Base-by-base conservation (phyloP, 2,329 filamentous ascomycete genomes). In the Thielaviopsis punctulata region DNA sequence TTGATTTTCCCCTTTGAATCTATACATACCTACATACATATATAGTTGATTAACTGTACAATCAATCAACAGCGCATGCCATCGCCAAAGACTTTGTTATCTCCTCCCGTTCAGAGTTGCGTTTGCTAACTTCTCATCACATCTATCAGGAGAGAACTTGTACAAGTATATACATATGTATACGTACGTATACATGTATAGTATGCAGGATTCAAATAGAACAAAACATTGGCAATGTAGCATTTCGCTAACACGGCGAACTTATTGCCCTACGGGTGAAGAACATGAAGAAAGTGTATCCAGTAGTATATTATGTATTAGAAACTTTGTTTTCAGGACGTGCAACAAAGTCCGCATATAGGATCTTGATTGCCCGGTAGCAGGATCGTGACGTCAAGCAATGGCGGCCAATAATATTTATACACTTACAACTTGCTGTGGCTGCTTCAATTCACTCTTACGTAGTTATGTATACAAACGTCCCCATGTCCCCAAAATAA, bases 341-440 rank as follows among this genome's bases (percentile, higher is more conserved):
- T 41, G 36, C 2, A 41, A 19, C n/a, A 18, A n/a, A n/a, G n/a
- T n/a, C n/a, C 10, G 36, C n/a, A 41, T 41, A 5, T 41, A 41
- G 36, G 36, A 41, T 41, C 36, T 41, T 41, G n/a, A 41, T 41
- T 41, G 36, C 36, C 19, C 19, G 30, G 33, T 33, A 44, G 39
- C 25, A 52, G 50, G 50, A 52, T 47, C 44, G 41, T 52, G 44
- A 52, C 50, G 44, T 52, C 50, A 52, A 39, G 27, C 19, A 9
- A 51, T n/a, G 2, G 15, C 3, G 21, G 19, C 25, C 50, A 52
- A 47, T 33, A 47, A 12, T 52, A 39, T 47, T 2, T 47, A 48
- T 21, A 52, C 43, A 52, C 7, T 21, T 25, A 12, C 36, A 36
- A 45, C 30, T 36, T 24, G 23, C 46, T 49, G 19, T 41, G 36